Base-by-base conservation (phyloP, 768 basidiomycete species). In the Sporobolomyces phaffii region DNA sequence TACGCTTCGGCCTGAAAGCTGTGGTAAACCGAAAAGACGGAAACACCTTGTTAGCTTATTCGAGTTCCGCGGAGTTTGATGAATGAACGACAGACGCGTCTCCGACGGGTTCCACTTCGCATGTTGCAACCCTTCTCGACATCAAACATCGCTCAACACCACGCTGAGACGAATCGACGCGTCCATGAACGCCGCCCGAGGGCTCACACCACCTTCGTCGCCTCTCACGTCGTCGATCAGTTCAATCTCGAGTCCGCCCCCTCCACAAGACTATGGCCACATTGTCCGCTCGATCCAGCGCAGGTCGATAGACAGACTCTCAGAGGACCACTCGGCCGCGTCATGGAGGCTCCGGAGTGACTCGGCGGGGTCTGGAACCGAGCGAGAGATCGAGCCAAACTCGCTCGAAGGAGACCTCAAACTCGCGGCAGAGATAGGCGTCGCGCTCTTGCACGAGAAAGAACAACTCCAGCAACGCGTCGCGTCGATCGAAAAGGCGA, bases 381-480 rank as follows among this genome's bases (percentile, higher is more conserved):
- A n/a, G n/a, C n/a, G 40, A 26, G 34, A 18, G 6, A 29, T 13
- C 9, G 40, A 62, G n/a, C 15, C 34, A 29, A 48, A 33, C 29
- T 43, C 54, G 26, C 53, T 72, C 60, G 64, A 69, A 43, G 57
- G 43, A 14, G 72, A 73, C 56, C 28, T 73, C 20, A 22, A 52
- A 18, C 60, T 73, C 34, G 63, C 69, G 18, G 72, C 72, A 75
- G 84, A 87, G 72, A 82, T 85, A 52, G 80, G 83, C 47, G 82
- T 79, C 77, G 78, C 82, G 13, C 90, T 90, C 86, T 66, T 83
- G 24, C 80, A 80, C 40, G 79, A 84, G 58, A 89, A 87, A 79
- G 80, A 84, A 51, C 84, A 83, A 76, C 78, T 94, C 29, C 89
- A 91, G 79, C 85, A 82, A 65, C 80, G 88, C 62, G 80, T 96